Evolutionary conservation across 2,329 filamentous ascomycete genomes (phyloP).

Genomic region (Fusarium sp.): DNA sequence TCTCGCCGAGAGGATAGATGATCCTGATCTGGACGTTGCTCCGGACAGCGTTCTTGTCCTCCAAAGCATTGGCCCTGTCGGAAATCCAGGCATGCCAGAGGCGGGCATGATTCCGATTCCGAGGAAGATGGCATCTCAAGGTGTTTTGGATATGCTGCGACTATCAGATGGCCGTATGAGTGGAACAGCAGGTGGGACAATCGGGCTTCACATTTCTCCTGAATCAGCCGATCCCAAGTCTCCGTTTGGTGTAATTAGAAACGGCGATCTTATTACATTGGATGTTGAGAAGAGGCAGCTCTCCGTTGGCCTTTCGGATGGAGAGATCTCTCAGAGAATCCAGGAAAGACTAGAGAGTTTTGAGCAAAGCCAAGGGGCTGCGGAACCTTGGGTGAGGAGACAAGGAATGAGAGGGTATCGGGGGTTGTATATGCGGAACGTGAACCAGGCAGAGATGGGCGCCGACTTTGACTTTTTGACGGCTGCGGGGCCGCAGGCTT

Average conservation of each 20-base stretch:
- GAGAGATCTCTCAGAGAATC: slow-evolving; percentile 72
- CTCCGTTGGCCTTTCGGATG: slow-evolving; percentile 68
- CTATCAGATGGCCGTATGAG: slow-evolving; percentile 89
- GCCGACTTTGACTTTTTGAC: slow-evolving; percentile 71
- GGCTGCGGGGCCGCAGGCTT: slow-evolving; percentile 48
- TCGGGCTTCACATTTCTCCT: slow-evolving; percentile 86
- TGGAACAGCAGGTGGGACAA: slow-evolving; percentile 88
- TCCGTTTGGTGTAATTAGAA: slow-evolving; percentile 77
- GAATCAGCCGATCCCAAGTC: slow-evolving; percentile 81
- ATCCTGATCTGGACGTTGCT: slow-evolving; percentile 68
- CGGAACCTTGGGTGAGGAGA: slow-evolving; percentile 49
- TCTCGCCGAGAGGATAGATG: slow-evolving; percentile 70
- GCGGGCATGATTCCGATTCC: slow-evolving; percentile 72
- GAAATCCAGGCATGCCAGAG: slow-evolving; percentile 93
- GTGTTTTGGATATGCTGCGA: slow-evolving; percentile 81
- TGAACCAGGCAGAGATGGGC: slow-evolving; percentile 67
- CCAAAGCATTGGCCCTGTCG: slow-evolving; percentile 88
- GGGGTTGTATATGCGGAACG: slow-evolving; percentile 66
- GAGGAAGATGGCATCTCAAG: slow-evolving; percentile 78
- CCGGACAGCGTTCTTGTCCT: slow-evolving; percentile 75
- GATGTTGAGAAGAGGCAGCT: slow-evolving; percentile 74
- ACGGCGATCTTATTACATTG: slow-evolving; percentile 82
- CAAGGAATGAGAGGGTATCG: slow-evolving; percentile 62
- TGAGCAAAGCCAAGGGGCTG: slow-evolving; percentile 40
- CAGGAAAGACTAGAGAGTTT: slow-evolving; percentile 64